phyloP scores from a whole-genome alignment of 176 grass and related monocot species.

The Elymus sibiricus region DNA sequence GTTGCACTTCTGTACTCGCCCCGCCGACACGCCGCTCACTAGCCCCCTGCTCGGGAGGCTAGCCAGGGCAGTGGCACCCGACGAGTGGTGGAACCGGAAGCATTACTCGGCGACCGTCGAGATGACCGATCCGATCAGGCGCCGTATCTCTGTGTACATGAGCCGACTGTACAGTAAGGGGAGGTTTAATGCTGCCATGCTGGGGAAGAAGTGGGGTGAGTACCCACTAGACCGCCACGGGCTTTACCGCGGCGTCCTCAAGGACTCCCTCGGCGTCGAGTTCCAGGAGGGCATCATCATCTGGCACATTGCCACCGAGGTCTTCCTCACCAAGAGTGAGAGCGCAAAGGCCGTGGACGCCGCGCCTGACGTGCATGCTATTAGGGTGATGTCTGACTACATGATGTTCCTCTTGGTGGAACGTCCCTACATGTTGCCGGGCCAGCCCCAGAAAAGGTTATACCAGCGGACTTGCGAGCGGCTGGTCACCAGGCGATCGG shows the following conservation, averaged over 20 bases:
- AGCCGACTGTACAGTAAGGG: not conserved
- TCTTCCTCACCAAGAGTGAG: not conserved
- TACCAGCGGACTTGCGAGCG: not conserved
- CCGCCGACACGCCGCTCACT: not conserved
- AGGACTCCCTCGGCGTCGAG: not conserved
- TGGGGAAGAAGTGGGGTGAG: not conserved
- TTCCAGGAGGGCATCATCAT: slow-evolving; percentile 15
- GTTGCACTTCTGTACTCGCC: not conserved
- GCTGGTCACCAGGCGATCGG: not conserved
- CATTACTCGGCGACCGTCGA: not conserved
- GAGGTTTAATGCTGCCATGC: not conserved
- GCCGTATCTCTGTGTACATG: not conserved
- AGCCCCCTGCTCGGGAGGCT: not conserved
- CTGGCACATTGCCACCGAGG: not conserved
- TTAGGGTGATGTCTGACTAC: not conserved
- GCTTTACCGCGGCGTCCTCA: not conserved
- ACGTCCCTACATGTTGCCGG: not conserved
- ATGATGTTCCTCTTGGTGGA: not conserved
- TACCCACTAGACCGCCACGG: fast-evolving
- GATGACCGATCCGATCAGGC: not conserved
- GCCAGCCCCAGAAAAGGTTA: not conserved
- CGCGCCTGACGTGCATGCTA: not conserved
- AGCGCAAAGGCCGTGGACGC: not conserved
- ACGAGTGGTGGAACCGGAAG: not conserved
- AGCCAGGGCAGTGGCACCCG: not conserved